A percentile compares a stretch with the other conserved stretches of the same genome.
Conservation (phyloP, 495 filamentous ascomycete genomes). For the Paragyromitra xinjiangensis region DNA sequence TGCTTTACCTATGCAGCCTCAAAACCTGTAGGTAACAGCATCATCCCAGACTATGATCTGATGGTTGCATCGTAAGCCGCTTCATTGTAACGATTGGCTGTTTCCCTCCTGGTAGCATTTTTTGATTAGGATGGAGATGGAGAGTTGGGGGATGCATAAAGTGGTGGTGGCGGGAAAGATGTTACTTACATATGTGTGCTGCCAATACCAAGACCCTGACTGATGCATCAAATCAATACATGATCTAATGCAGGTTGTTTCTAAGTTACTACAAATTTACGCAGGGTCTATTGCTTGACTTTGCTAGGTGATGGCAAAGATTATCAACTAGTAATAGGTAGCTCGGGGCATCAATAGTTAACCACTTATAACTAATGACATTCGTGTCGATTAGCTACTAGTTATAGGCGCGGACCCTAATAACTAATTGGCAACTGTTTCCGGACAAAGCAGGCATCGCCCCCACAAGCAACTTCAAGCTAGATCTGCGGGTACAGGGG, state of each 20-base stretch:
- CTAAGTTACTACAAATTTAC: not conserved
- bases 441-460: not conserved
- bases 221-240: not conserved
- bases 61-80: not conserved
- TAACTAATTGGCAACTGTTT: not conserved
- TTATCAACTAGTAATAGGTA: not conserved
- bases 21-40: not conserved
- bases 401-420: no score
- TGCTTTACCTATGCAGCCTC: not conserved
- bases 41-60: not conserved
- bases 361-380: not conserved
- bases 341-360: not conserved
- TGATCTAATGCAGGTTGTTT: not conserved
- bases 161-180: conserved; percentile 3
- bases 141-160: conserved; percentile 13
- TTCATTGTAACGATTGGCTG: not conserved
- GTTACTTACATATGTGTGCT: not conserved
- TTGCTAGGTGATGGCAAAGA: not conserved
- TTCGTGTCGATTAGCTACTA: not conserved
- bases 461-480: not conserved
- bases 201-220: not conserved
- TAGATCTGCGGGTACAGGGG: not conserved
- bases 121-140: not conserved
- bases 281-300: not conserved
- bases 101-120: conserved; percentile 1